A percentile compares a stretch with the other conserved stretches of the same genome.
These are phyloP conservation scores for Thielaviopsis punctulata DNA, from an alignment of 2,329 filamentous ascomycete species.

Conservation along the genomic window DNA sequence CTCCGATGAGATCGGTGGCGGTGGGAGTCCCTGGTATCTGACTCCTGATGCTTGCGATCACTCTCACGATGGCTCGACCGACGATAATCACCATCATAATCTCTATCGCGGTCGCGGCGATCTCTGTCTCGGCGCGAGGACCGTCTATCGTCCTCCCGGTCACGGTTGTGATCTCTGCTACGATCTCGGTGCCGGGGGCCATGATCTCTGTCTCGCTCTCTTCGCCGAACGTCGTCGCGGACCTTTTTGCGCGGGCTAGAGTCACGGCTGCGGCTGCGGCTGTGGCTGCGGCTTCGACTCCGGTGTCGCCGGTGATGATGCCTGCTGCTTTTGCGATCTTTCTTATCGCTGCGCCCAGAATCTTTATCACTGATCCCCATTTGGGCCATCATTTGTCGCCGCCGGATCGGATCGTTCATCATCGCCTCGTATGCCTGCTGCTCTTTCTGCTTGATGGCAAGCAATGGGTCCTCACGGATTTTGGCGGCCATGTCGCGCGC, in stretches of 20 bases:
- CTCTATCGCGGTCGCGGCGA: not conserved
- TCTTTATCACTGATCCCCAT: constrained; percentile 38
- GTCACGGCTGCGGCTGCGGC: not conserved
- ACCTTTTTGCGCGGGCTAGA: constrained; percentile 2
- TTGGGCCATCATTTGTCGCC: constrained; percentile 47
- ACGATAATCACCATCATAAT: not conserved
- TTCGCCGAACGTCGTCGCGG: constrained; percentile 3
- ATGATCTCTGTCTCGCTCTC: not conserved
- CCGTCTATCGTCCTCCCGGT: not conserved
- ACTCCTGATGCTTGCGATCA: not conserved
- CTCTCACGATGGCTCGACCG: not conserved
- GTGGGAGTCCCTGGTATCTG: not conserved
- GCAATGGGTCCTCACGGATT: constrained; percentile 74
- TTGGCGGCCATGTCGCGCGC: constrained; percentile 69
- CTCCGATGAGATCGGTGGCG: not conserved
- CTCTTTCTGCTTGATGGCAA: constrained; percentile 87
- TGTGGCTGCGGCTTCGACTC: constrained; percentile 5
- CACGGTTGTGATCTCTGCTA: constrained; percentile 3
- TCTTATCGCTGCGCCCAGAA: constrained; percentile 27
- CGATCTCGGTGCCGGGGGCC: not conserved
- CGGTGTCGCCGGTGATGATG: constrained; percentile 4
- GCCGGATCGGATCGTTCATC: constrained; percentile 59
- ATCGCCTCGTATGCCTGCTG: constrained; percentile 63
- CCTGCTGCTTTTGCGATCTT: constrained; percentile 2
- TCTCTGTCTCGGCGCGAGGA: not conserved